Conservation (phyloP, 495 filamentous ascomycete genomes). For the Glarea lozoyensis region DNA sequence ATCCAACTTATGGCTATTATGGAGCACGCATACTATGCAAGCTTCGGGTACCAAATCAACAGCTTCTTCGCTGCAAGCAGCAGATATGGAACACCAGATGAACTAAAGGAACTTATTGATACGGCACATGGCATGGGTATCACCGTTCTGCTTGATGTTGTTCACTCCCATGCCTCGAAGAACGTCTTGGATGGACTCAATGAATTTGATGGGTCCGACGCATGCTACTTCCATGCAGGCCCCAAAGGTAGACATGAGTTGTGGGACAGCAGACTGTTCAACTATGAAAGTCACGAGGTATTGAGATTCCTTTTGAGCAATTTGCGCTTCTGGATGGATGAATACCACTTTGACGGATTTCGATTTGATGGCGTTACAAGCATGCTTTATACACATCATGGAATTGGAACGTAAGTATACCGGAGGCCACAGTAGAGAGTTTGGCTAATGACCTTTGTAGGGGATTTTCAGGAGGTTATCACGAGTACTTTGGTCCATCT, state of each 20-base stretch:
- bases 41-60: conserved; percentile 97
- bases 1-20: conserved; percentile 99
- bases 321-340: conserved; percentile 98
- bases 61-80: conserved; percentile 98
- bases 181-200: conserved; percentile 92
- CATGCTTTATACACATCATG: conserved; percentile 94
- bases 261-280: conserved; percentile 96
- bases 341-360: conserved; percentile 94
- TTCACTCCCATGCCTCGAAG: conserved; percentile 96
- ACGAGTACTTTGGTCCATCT: conserved; percentile 88
- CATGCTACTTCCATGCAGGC: conserved; percentile 91
- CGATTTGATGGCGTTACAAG: conserved; percentile 97
- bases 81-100: conserved; percentile 87
- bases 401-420: conserved; percentile 85
- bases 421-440: not conserved
- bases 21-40: conserved; percentile 99
- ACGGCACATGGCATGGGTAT: conserved; percentile 88
- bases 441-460: conserved; percentile 32
- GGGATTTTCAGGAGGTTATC: conserved; percentile 95
- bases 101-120: conserved; percentile 93
- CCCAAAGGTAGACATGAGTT: conserved; percentile 75
- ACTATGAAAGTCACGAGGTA: conserved; percentile 93
- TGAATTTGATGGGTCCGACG: conserved; percentile 88
- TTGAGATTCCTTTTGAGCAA: conserved; percentile 91
- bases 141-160: conserved; percentile 88